Evolutionary conservation across 176 grass and related monocot species (phyloP).

Genomic region (Pharus latifolius): DNA sequence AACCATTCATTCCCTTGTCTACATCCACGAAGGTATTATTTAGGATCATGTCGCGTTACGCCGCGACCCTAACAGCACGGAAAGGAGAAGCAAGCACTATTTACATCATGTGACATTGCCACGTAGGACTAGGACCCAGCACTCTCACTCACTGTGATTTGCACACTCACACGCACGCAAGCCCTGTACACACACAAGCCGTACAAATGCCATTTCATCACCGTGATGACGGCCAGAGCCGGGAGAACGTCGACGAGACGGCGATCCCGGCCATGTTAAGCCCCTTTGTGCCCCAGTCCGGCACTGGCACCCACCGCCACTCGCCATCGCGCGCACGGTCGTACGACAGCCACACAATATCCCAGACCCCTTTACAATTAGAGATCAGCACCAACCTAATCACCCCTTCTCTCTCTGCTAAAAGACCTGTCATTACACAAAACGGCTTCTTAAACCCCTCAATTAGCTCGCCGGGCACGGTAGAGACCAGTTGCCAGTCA

Average conservation of each 20-base stretch:
- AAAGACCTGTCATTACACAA: slow-evolving; percentile 73
- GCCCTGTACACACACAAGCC: not conserved
- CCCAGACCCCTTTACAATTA: slow-evolving; percentile 77
- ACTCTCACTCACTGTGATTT: not conserved
- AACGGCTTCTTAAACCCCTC: slow-evolving; percentile 63
- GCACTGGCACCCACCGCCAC: slow-evolving; percentile 84
- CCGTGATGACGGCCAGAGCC: slow-evolving; percentile 46
- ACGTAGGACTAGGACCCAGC: not conserved
- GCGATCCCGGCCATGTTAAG: slow-evolving; percentile 98
- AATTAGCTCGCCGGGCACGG: slow-evolving; percentile 40
- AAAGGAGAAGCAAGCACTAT: not conserved
- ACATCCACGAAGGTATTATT: slow-evolving; percentile 11
- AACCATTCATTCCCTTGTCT: slow-evolving; percentile 5
- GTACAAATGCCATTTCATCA: not conserved
- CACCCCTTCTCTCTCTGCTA: slow-evolving; percentile 79
- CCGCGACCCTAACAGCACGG: not conserved
- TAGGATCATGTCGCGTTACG: slow-evolving; percentile 1
- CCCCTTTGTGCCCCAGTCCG: slow-evolving; percentile 75
- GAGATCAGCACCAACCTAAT: slow-evolving; percentile 79
- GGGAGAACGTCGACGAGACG: slow-evolving; percentile 84
- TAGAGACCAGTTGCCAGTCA: slow-evolving; percentile 66
- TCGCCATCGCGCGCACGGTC: slow-evolving; percentile 20
- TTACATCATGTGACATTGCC: not conserved
- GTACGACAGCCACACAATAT: slow-evolving; percentile 80
- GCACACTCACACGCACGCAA: not conserved